Evolutionary conservation across 768 basidiomycete genomes (phyloP), one percentile per base, ranked within the genome.

Genomic region (Trametes cinnabarina): DNA sequence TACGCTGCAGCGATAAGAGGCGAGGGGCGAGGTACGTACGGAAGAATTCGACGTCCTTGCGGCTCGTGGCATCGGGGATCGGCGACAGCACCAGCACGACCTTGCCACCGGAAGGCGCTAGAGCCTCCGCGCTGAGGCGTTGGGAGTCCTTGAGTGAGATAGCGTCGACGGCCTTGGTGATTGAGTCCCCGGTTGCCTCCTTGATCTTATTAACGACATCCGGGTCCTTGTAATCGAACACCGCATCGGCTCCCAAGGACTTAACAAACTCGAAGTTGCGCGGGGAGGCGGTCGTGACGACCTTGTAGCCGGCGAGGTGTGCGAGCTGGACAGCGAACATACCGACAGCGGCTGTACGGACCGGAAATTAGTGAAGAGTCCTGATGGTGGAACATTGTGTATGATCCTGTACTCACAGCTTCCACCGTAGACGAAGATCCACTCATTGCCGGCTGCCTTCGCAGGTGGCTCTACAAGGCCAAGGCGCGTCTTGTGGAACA

Each of bases 241-340:
- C 73, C 4, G 70, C 73, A 32, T 75, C 71, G 0, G 81, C 82
- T 4, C 82, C 80, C 9, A 77, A 65, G 1, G 66, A 58, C 41
- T 71, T 72, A 19, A 80, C 61, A 17, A 75, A 64, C 0, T 68
- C 70, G 43, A 71, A 68, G 59, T 79, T 77, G 32, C 65, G 61
- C 15, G 73, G 68, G 0, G 79, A 80, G 4, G 78, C 73, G 22
- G 77, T 78, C 7, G 80, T 73, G 19, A 78, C 70, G 44, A 81
- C 76, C 23, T 72, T 72, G 56, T 79, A 71, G 15, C 80, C 81
- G 0, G 75, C 63, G 3, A 76, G 65, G 34, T 74, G 73, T 2
- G 76, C 74, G 15, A 81, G 71, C 60, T 77, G 74, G 17, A 81
- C 69, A 0, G 76, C 75, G 55, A 64, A 72, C 26, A 67, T 65